These are phyloP conservation scores for Hypoxylon sp. DNA, from an alignment of 2,329 filamentous ascomycete species.

Conservation along the genomic window DNA sequence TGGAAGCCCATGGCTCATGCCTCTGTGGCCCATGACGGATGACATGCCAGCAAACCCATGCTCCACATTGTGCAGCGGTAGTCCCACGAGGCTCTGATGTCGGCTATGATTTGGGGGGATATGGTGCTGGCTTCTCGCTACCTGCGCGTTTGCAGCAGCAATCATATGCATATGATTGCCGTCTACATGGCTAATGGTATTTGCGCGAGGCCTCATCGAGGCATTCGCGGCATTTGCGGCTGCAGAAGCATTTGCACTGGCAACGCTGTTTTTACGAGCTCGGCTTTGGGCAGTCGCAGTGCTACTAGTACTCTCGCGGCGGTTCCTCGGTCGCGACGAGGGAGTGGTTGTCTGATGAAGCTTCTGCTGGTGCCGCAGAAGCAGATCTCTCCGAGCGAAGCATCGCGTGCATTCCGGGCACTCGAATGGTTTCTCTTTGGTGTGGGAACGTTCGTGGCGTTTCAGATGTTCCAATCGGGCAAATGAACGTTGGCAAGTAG, in stretches of 20 bases:
- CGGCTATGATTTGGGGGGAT: conserved; percentile 72
- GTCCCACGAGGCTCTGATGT: conserved; percentile 79
- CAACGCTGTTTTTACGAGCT: conserved; percentile 93
- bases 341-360: conserved; percentile 93
- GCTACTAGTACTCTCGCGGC: conserved; percentile 88
- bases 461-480: conserved; percentile 96
- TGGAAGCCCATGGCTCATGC: conserved; percentile 75
- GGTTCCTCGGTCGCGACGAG: conserved; percentile 85
- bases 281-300: conserved; percentile 75
- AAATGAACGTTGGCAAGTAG: conserved; percentile 91
- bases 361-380: conserved; percentile 97
- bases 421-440: conserved; percentile 95
- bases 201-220: conserved; percentile 87
- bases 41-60: conserved; percentile 82
- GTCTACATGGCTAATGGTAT: conserved; percentile 96
- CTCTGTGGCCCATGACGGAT: conserved; percentile 73
- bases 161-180: conserved; percentile 79
- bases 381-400: conserved; percentile 91
- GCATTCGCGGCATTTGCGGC: conserved; percentile 59
- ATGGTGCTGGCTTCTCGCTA: conserved; percentile 56
- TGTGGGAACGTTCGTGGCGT: conserved; percentile 82
- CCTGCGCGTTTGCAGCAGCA: conserved; percentile 68
- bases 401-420: conserved; percentile 94
- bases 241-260: conserved; percentile 63
- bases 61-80: conserved; percentile 69